These are phyloP conservation scores for Carex cristatella DNA, from an alignment of 176 grass and related monocot species.

Conservation along the genomic window DNA sequence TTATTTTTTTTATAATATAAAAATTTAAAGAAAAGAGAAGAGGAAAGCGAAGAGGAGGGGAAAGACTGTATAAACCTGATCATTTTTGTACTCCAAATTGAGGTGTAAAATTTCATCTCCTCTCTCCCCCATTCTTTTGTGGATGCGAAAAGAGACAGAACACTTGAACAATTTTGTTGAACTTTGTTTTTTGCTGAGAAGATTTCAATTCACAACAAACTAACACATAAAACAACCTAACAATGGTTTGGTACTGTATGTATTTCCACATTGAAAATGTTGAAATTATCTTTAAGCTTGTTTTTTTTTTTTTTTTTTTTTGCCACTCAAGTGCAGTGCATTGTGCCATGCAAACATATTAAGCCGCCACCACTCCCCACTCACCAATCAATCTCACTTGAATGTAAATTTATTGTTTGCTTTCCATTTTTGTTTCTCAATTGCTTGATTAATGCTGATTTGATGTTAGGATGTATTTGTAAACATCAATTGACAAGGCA, in stretches of 20 bases:
- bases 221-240: not conserved
- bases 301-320: not conserved
- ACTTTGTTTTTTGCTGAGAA: not conserved
- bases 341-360: not conserved
- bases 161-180: not conserved
- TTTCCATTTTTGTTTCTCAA: not conserved
- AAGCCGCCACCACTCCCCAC: not conserved
- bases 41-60: no score
- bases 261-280: not conserved
- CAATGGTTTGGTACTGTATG: not conserved
- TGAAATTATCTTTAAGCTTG: no score
- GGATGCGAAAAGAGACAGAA: not conserved
- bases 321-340: not conserved
- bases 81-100: no score
- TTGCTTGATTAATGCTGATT: not conserved
- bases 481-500: not conserved
- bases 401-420: no score
- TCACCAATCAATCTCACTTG: no score
- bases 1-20: no score
- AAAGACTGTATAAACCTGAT: no score
- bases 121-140: no score
- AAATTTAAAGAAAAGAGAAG: no score
- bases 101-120: no score
- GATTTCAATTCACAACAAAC: not conserved
- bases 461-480: not conserved